Conservation (phyloP, 164 flowering plant genomes). For the Annona squamosa region DNA sequence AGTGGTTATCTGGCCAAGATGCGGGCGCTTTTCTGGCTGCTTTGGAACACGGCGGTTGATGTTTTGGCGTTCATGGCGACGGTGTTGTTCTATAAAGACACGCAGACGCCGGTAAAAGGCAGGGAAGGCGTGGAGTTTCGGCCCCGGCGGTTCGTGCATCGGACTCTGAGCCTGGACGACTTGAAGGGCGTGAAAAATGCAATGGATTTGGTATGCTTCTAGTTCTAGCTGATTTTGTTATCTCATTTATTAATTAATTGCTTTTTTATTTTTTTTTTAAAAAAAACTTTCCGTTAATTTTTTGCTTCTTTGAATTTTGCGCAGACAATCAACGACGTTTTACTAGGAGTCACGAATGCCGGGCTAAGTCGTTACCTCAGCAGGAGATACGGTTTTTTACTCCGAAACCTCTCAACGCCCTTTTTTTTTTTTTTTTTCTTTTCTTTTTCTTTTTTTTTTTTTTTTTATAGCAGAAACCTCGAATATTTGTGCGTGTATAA, state of each 20-base stretch:
- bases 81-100: constrained; percentile 30
- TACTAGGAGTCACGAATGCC: constrained; percentile 33
- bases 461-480: no score
- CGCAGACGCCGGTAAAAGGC: constrained; percentile 39
- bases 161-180: constrained; percentile 48
- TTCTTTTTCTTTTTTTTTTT: no score
- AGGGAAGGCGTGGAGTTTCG: constrained; percentile 17
- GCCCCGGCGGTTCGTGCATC: constrained; percentile 31
- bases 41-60: constrained; percentile 41
- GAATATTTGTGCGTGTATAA: no score
- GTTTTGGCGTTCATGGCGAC: constrained; percentile 33
- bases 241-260: neutral
- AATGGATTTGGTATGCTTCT: constrained; percentile 25
- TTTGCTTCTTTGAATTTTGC: neutral
- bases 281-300: no score
- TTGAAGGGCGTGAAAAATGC: constrained; percentile 45
- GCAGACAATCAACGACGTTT: constrained; percentile 45
- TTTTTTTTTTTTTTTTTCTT: no score
- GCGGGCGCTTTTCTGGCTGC: constrained; percentile 23
- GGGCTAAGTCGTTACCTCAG: constrained; percentile 32
- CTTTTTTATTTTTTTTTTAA: no score
- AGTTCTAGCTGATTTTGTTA: neutral
- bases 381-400: constrained; percentile 23
- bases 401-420: no score
- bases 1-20: constrained; percentile 6